phyloP scores from a whole-genome alignment of 306 rosid species.

The Medicago lupulina region DNA sequence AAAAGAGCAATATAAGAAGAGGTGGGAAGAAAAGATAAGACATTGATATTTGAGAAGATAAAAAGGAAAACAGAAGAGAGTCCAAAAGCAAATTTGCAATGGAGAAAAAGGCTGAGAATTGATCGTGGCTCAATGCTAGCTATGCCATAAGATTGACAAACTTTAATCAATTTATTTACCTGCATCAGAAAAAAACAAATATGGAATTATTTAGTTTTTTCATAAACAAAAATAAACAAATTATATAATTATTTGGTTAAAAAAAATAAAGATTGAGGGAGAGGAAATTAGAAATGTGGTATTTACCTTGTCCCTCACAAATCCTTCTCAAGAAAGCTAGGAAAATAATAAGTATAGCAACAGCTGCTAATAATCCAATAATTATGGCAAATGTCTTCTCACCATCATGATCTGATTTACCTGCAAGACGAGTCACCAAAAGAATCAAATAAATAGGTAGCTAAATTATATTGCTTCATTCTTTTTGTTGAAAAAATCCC shows the following conservation, averaged over 20 bases:
- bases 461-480: background rate
- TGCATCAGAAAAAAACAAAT: conserved; percentile 48
- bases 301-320: conserved; percentile 63
- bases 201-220: background rate
- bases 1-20: conserved; percentile 24
- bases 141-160: conserved; percentile 43
- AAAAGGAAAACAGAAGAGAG: conserved; percentile 34
- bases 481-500: background rate
- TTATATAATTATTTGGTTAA: background rate
- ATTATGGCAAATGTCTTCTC: conserved; percentile 95
- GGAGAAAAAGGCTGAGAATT: conserved; percentile 36
- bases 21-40: conserved; percentile 19
- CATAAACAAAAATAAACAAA: background rate
- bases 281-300: background rate
- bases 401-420: conserved; percentile 58
- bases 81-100: conserved; percentile 49
- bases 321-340: conserved; percentile 72
- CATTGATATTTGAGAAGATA: conserved; percentile 21
- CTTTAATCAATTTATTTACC: conserved; percentile 62
- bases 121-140: conserved; percentile 19
- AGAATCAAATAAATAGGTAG: conserved; percentile 2
- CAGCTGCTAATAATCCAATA: conserved; percentile 85
- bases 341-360: conserved; percentile 79
- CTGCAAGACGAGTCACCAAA: conserved; percentile 43
- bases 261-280: too few relatives aligned